Evolutionary conservation across 371 early-diverging fungal species (phyloP).

Genomic region (Mortierella sp.): DNA sequence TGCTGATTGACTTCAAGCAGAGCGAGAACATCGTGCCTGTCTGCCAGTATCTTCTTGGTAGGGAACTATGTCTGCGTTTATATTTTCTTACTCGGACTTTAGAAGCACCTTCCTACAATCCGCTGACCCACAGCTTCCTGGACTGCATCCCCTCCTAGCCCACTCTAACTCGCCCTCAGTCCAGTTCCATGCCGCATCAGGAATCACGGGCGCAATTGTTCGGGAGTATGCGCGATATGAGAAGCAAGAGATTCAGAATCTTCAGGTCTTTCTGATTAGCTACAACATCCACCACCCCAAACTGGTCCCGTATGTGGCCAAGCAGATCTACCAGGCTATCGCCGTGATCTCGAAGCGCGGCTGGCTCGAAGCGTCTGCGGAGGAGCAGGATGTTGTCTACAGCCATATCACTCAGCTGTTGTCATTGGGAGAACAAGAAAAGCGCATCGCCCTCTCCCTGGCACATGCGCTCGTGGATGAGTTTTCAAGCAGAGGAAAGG

Average conservation of each 20-base stretch:
- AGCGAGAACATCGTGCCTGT: slow-evolving; percentile 70
- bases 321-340: slow-evolving; percentile 56
- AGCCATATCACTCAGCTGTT: slow-evolving; percentile 63
- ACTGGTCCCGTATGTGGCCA: slow-evolving; percentile 43
- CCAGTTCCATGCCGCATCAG: slow-evolving; percentile 73
- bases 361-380: slow-evolving; percentile 66
- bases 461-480: slow-evolving; percentile 72
- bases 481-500: slow-evolving; percentile 69
- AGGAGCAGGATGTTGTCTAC: slow-evolving; percentile 67
- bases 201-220: slow-evolving; percentile 66
- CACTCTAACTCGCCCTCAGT: slow-evolving; percentile 65
- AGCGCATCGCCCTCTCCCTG: slow-evolving; percentile 63
- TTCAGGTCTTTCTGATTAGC: slow-evolving; percentile 69
- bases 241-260: slow-evolving; percentile 56
- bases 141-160: slow-evolving; percentile 53
- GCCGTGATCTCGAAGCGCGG: slow-evolving; percentile 76
- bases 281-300: slow-evolving; percentile 61
- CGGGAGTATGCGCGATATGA: slow-evolving; percentile 72
- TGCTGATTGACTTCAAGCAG: slow-evolving; percentile 68
- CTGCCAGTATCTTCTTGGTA: slow-evolving; percentile 75
- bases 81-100: no score
- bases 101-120: no score
- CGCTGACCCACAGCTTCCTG: no score
- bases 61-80: no score
- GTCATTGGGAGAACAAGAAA: slow-evolving; percentile 60